These are phyloP conservation scores for Mycosarcoma mackinlayi DNA, from an alignment of 1,284 basidiomycete species.

Conservation along the genomic window DNA sequence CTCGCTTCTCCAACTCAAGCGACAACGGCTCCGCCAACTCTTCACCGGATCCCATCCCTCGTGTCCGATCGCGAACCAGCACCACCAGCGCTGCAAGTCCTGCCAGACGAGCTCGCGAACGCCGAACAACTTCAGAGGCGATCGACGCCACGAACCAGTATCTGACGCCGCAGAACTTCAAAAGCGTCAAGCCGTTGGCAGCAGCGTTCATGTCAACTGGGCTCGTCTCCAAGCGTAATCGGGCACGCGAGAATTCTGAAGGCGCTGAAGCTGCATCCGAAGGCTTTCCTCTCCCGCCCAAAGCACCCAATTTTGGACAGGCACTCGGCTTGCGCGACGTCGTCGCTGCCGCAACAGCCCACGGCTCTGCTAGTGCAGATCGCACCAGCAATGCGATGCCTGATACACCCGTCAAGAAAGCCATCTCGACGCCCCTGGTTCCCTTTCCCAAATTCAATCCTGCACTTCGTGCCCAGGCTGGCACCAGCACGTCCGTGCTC, in stretches of 20 bases:
- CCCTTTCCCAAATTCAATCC: slow-evolving; percentile 42
- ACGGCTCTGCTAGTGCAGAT: slow-evolving; percentile 37
- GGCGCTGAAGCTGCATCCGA: slow-evolving; percentile 39
- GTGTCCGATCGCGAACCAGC: slow-evolving; percentile 33
- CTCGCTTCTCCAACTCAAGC: slow-evolving; percentile 38
- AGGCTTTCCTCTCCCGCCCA: slow-evolving; percentile 42
- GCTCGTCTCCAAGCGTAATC: slow-evolving; percentile 67
- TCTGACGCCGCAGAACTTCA: slow-evolving; percentile 69
- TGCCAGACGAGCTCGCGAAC: slow-evolving; percentile 32
- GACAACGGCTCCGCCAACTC: slow-evolving; percentile 37
- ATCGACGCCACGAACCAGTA: slow-evolving; percentile 36
- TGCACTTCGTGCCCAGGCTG: slow-evolving; percentile 27
- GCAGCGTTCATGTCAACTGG: slow-evolving; percentile 70
- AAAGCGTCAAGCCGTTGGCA: slow-evolving; percentile 69
- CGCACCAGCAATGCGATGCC: slow-evolving; percentile 64
- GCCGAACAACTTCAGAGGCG: slow-evolving; percentile 31
- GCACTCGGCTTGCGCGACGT: slow-evolving; percentile 63
- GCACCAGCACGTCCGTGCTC: slow-evolving; percentile 5
- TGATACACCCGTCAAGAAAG: slow-evolving; percentile 69
- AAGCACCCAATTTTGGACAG: slow-evolving; percentile 49
- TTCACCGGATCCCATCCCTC: slow-evolving; percentile 38
- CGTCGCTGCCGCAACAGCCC: slow-evolving; percentile 60
- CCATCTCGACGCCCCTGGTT: slow-evolving; percentile 33
- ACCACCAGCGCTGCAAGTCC: slow-evolving; percentile 33
- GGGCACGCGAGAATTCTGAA: slow-evolving; percentile 36